Evolutionary conservation across 179 eudicot species (phyloP).

Genomic region (Beta corolliflora): DNA sequence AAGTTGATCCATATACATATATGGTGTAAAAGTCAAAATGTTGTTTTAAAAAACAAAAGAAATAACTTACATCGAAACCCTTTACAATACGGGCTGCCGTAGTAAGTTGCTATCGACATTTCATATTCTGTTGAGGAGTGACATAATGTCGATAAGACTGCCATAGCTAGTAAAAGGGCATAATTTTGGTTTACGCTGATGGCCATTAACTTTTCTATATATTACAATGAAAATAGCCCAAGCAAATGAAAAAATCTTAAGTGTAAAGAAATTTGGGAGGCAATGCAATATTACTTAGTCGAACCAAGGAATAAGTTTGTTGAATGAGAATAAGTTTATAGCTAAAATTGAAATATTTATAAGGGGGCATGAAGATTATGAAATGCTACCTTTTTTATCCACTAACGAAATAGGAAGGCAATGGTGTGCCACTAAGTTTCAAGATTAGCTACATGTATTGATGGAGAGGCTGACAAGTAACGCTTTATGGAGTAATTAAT

Average conservation of each 20-base stretch:
- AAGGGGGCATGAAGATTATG: background rate
- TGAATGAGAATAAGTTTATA: conserved; percentile 3
- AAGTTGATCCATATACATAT: no score
- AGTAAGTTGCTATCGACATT: conserved; percentile 64
- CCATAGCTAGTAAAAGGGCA: background rate
- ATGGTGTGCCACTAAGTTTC: conserved; percentile 10
- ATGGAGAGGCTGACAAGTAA: conserved; percentile 10
- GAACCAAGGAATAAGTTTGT: no score
- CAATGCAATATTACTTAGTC: no score
- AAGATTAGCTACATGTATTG: conserved; percentile 8
- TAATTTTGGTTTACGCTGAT: background rate
- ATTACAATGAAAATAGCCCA: background rate
- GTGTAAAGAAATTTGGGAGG: no score
- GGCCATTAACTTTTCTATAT: conserved; percentile 3
- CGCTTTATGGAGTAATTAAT: background rate
- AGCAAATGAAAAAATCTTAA: background rate
- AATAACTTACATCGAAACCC: conserved; percentile 63
- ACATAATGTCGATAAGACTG: conserved; percentile 7
- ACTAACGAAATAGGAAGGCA: conserved; percentile 10
- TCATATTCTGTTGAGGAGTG: background rate
- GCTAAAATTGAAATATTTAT: background rate
- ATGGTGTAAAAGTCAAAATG: no score
- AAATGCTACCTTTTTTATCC: conserved; percentile 7
- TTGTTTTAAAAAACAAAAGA: no score
- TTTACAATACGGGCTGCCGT: conserved; percentile 64